Conservation (phyloP, 805 yeast species). For the Ogataea minuta region DNA sequence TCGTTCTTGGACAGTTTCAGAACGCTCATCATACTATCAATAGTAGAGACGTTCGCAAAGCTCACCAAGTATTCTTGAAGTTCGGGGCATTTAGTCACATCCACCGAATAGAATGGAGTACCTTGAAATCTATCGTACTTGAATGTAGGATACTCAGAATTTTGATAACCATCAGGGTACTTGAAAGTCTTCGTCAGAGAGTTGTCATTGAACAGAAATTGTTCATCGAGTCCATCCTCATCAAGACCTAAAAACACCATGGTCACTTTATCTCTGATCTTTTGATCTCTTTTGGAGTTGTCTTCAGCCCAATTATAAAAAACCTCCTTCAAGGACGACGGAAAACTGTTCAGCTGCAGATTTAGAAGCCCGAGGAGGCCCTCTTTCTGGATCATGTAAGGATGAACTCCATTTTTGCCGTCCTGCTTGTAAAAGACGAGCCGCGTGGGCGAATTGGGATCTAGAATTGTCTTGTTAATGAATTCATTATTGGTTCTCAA, state of each 20-base stretch:
- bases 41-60: slow-evolving; percentile 6
- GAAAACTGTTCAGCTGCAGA: slow-evolving; percentile 15
- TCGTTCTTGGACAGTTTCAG: slow-evolving; percentile 37
- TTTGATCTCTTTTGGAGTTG: slow-evolving; percentile 14
- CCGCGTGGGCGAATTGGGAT: slow-evolving; percentile 35
- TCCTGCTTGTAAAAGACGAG: slow-evolving; percentile 45
- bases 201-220: slow-evolving; percentile 21
- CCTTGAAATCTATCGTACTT: slow-evolving; percentile 49
- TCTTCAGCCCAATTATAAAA: slow-evolving; percentile 23
- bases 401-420: slow-evolving; percentile 19
- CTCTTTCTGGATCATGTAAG: slow-evolving; percentile 15
- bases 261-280: slow-evolving; percentile 22
- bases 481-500: slow-evolving; percentile 55
- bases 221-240: slow-evolving; percentile 31
- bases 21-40: slow-evolving; percentile 21
- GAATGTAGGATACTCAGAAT: slow-evolving; percentile 9
- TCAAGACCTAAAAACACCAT: slow-evolving; percentile 51
- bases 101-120: slow-evolving; percentile 63
- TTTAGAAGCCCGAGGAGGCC: slow-evolving; percentile 10
- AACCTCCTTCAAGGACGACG: slow-evolving; percentile 13
- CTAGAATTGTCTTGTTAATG: slow-evolving; percentile 29
- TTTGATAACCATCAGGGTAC: slow-evolving; percentile 2
- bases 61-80: slow-evolving; percentile 14
- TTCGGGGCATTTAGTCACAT: slow-evolving; percentile 39
- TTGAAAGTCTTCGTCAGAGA: slow-evolving; percentile 17